These are phyloP conservation scores for Exophiala aquamarina DNA, from an alignment of 2,329 filamentous ascomycete genomes.

Conservation along the genomic window DNA sequence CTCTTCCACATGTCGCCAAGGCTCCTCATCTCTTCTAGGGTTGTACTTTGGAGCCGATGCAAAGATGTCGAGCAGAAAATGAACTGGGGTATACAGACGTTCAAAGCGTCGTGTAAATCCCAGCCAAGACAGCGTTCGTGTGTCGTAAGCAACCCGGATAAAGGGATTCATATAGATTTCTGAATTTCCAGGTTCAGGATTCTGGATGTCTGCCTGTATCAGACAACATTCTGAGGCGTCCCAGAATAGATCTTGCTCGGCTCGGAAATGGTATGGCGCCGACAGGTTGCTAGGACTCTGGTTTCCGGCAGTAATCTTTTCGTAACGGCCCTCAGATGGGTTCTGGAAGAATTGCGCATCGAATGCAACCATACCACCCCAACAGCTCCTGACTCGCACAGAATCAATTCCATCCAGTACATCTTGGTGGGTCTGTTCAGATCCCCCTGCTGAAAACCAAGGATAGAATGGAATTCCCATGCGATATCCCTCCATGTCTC, in stretches of 20 bases:
- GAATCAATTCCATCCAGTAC: conserved; percentile 59
- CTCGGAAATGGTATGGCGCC: conserved; percentile 52
- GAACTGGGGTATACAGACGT: conserved; percentile 60
- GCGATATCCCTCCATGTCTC: conserved; percentile 67
- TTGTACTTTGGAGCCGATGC: conserved; percentile 61
- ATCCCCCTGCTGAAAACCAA: conserved; percentile 60
- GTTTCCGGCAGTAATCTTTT: conserved; percentile 18
- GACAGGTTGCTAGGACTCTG: conserved; percentile 26
- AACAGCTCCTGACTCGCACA: conserved; percentile 71
- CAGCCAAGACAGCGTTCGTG: conserved; percentile 58
- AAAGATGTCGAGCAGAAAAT: conserved; percentile 58
- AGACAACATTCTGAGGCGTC: conserved; percentile 67
- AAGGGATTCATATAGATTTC: conserved; percentile 75
- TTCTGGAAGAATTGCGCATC: conserved; percentile 47
- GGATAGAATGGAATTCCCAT: conserved; percentile 72
- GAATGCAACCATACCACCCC: conserved; percentile 69
- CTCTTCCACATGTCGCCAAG: conserved; percentile 51
- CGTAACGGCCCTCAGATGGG: conserved; percentile 3
- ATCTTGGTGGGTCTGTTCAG: conserved; percentile 59
- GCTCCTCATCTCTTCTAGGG: conserved; percentile 58
- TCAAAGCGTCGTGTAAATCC: conserved; percentile 64
- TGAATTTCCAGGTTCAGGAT: conserved; percentile 42
- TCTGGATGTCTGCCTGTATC: conserved; percentile 50
- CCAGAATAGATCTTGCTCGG: conserved; percentile 58
- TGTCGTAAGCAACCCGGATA: conserved; percentile 68